Percentiles rank a stretch among this genome's conserved stretches.
Conservation (phyloP, 371 early-diverging fungal genomes). For the Mortierella sp. region DNA sequence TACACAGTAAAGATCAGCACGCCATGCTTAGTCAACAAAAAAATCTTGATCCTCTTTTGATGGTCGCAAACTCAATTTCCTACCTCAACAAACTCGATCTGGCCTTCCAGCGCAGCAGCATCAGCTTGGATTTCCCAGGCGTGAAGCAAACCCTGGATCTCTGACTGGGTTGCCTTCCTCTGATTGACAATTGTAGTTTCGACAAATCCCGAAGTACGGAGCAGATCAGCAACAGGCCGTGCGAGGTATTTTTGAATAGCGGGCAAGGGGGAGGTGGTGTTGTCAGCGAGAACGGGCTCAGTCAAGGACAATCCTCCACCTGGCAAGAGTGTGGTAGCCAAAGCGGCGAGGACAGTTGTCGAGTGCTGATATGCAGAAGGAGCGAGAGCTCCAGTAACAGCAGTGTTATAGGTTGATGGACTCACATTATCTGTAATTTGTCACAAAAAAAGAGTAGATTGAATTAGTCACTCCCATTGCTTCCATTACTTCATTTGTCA, state of each 20-base stretch:
- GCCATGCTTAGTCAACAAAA: constrained; percentile 11
- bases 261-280: constrained; percentile 12
- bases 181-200: constrained; percentile 57
- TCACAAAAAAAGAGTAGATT: not conserved
- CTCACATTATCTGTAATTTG: constrained; percentile 33
- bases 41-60: not conserved
- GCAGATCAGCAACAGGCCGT: constrained; percentile 63
- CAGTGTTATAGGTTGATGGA: constrained; percentile 62
- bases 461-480: not conserved
- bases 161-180: constrained; percentile 53
- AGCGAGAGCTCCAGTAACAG: constrained; percentile 64
- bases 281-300: constrained; percentile 66
- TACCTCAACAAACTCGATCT: constrained; percentile 52
- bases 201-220: constrained; percentile 77
- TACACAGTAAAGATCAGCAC: not conserved
- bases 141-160: constrained; percentile 58
- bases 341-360: constrained; percentile 59
- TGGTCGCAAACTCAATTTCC: not conserved
- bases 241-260: constrained; percentile 24
- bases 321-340: constrained; percentile 67
- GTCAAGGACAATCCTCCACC: constrained; percentile 66
- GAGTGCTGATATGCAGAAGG: constrained; percentile 69
- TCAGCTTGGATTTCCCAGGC: constrained; percentile 46
- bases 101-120: constrained; percentile 39
- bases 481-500: no score